phyloP scores from a whole-genome alignment of 441 rosid genomes.

The Dalechampia spathulata region DNA sequence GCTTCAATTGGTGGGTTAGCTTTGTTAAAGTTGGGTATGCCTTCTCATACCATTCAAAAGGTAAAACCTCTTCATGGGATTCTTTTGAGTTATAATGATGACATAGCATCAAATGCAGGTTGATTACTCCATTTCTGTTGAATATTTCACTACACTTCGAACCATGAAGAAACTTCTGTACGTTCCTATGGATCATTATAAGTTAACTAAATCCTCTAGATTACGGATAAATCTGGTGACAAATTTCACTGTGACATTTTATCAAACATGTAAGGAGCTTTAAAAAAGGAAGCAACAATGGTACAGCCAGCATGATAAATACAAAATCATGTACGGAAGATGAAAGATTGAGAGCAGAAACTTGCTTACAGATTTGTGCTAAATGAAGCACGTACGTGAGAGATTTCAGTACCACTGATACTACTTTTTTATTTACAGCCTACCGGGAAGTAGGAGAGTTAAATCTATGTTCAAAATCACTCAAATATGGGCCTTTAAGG shows the following conservation, averaged over 20 bases:
- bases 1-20: constrained; percentile 33
- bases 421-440: too few relatives aligned
- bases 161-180: constrained; percentile 14
- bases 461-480: too few relatives aligned
- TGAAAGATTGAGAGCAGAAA: too few relatives aligned
- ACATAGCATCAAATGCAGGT: constrained; percentile 26
- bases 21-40: constrained; percentile 39
- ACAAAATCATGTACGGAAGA: too few relatives aligned
- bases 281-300: too few relatives aligned
- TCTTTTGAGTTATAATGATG: constrained; percentile 40
- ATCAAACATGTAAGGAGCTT: constrained; percentile 16
- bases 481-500: too few relatives aligned
- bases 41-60: constrained; percentile 43
- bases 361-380: too few relatives aligned
- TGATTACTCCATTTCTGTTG: constrained; percentile 13
- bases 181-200: constrained; percentile 22
- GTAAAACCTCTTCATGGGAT: constrained; percentile 28
- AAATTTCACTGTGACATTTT: constrained; percentile 16
- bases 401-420: too few relatives aligned
- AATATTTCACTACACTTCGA: constrained; percentile 3
- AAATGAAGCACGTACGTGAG: too few relatives aligned
- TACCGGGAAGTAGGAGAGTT: too few relatives aligned
- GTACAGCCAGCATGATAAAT: too few relatives aligned
- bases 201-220: constrained; percentile 2
- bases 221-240: background rate